phyloP scores from a whole-genome alignment of 331 rosid genomes.

The Stylosanthes scabra region DNA sequence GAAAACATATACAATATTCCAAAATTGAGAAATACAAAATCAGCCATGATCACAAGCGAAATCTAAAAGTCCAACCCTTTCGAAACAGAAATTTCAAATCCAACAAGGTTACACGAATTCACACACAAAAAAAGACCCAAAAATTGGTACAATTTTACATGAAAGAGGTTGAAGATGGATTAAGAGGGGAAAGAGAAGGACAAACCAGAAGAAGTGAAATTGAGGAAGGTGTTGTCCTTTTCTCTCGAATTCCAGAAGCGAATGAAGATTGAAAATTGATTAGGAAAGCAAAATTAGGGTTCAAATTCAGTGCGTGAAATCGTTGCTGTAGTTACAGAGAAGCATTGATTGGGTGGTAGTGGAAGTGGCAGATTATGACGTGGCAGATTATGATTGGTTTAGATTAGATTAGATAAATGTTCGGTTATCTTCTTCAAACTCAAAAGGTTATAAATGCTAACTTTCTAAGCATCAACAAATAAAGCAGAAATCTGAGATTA shows the following conservation, averaged over 20 bases:
- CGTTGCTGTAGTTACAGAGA: neutral
- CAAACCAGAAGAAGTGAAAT: slow-evolving; percentile 32
- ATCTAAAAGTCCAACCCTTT: neutral
- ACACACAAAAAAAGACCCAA: neutral
- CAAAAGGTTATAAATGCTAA: no score
- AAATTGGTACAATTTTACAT: neutral
- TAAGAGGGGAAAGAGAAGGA: neutral
- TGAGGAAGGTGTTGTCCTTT: neutral
- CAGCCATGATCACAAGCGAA: neutral
- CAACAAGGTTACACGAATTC: neutral
- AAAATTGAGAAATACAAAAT: slow-evolving; percentile 2
- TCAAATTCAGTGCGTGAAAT: slow-evolving; percentile 6
- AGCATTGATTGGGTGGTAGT: neutral
- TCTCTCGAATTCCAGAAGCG: neutral
- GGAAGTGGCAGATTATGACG: neutral
- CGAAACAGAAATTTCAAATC: neutral
- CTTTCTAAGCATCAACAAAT: no score
- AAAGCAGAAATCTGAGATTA: no score
- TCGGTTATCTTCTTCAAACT: no score
- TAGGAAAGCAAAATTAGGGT: slow-evolving; percentile 29
- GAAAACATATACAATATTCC: neutral
- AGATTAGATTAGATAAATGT: no score
- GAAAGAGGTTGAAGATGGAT: neutral
- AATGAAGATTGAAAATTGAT: neutral
- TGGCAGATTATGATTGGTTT: neutral